Conservation (phyloP, 1,284 basidiomycete genomes). For the Chondrostereum purpureum region DNA sequence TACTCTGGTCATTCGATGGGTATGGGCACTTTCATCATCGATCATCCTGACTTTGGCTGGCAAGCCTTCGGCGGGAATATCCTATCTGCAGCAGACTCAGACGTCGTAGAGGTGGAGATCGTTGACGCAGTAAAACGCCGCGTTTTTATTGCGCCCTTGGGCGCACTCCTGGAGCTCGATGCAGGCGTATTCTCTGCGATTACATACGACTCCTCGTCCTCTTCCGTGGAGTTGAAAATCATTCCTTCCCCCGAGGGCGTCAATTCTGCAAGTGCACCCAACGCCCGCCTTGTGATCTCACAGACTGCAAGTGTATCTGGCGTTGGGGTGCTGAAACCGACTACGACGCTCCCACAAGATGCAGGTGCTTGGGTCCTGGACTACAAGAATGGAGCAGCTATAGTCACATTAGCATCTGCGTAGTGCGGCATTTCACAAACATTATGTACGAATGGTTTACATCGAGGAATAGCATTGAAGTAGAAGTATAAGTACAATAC, state of each 20-base stretch:
- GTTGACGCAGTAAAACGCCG: conserved; percentile 44
- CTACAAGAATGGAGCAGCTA: conserved; percentile 32
- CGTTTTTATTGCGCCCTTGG: conserved; percentile 47
- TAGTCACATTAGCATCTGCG: conserved; percentile 26
- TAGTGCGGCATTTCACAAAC: too few relatives aligned
- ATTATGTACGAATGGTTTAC: too few relatives aligned
- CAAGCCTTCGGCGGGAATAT: conserved; percentile 53
- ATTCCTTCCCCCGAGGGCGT: conserved; percentile 31
- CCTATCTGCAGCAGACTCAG: conserved; percentile 26
- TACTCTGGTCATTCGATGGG: conserved; percentile 52
- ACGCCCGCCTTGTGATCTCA: conserved; percentile 39
- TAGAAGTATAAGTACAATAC: too few relatives aligned
- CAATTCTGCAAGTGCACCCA: conserved; percentile 39
- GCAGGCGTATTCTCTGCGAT: conserved; percentile 50
- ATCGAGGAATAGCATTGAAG: too few relatives aligned
- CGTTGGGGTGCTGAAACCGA: conserved; percentile 35
- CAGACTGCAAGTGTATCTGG: conserved; percentile 37
- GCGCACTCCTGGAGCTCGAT: conserved; percentile 40
- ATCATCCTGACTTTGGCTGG: conserved; percentile 57
- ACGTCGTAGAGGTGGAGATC: conserved; percentile 36
- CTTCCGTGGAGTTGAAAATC: conserved; percentile 36
- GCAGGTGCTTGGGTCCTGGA: conserved; percentile 46
- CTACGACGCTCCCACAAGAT: conserved; percentile 28
- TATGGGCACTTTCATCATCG: conserved; percentile 45
- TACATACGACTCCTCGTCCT: conserved; percentile 31